Evolutionary conservation across 306 rosid species (phyloP).

Genomic region (Malus sieversii): DNA sequence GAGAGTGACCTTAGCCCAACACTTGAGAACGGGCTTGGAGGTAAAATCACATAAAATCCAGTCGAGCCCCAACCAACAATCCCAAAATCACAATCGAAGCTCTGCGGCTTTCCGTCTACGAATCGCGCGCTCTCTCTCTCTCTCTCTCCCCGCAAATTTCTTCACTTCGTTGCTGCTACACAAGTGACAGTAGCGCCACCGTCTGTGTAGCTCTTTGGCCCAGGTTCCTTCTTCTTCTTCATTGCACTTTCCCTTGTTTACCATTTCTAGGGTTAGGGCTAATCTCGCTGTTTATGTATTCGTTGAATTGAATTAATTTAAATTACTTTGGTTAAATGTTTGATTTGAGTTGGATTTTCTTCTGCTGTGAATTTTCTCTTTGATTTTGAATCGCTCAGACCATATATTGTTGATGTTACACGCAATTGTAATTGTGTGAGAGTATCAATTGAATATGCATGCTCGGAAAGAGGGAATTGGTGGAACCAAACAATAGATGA

Average conservation of each 20-base stretch:
- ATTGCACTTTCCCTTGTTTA: neutral
- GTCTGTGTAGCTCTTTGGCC: neutral
- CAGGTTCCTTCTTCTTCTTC: neutral
- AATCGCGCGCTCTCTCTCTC: neutral
- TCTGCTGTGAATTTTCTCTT: neutral
- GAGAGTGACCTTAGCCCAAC: neutral
- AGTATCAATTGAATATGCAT: neutral
- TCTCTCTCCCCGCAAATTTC: neutral
- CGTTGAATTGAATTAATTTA: neutral
- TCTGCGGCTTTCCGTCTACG: neutral
- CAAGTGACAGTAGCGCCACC: neutral
- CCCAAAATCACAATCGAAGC: neutral
- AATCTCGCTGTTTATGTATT: neutral
- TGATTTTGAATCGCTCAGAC: neutral
- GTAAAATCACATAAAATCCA: neutral
- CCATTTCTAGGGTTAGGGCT: constrained; percentile 3
- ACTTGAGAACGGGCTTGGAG: neutral
- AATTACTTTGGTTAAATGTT: neutral
- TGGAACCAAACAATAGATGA: neutral
- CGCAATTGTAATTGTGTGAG: neutral
- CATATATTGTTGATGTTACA: neutral
- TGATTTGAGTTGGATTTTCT: neutral
- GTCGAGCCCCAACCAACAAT: neutral
- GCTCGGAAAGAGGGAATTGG: neutral
- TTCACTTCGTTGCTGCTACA: neutral